Percentiles rank a stretch among this genome's conserved stretches.
Evolutionary conservation across 345 rosid genomes (phyloP).

Genomic region (Rhizophora apiculata): DNA sequence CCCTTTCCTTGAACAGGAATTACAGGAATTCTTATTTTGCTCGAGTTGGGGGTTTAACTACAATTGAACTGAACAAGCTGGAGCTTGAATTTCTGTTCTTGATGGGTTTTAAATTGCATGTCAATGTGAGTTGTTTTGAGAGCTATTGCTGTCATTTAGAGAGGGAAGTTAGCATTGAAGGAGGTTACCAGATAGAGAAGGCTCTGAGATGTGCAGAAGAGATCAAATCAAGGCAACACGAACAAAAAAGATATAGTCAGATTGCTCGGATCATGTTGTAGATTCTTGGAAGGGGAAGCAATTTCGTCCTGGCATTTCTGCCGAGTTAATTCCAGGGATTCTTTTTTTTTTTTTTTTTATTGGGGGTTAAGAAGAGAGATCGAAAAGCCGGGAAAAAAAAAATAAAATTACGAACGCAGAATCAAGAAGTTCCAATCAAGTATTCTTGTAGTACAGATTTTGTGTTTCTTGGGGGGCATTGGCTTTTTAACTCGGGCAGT

Average conservation of each 20-base stretch:
- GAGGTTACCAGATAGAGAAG: slow-evolving; percentile 83
- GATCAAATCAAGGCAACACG: slow-evolving; percentile 61
- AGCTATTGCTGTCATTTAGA: slow-evolving; percentile 85
- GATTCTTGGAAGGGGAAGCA: background rate
- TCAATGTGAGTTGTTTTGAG: slow-evolving; percentile 83
- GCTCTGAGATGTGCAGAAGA: slow-evolving; percentile 82
- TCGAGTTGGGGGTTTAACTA: slow-evolving; percentile 72
- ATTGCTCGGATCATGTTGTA: slow-evolving; percentile 60
- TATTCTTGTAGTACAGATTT: slow-evolving; percentile 20
- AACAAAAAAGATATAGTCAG: slow-evolving; percentile 44
- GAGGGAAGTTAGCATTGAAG: slow-evolving; percentile 83
- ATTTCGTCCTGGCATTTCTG: background rate
- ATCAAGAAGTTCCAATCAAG: too few relatives aligned
- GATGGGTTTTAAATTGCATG: slow-evolving; percentile 88
- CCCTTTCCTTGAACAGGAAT: slow-evolving; percentile 45
- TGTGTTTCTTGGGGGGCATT: slow-evolving; percentile 7
- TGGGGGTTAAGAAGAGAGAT: too few relatives aligned
- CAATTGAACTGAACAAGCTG: slow-evolving; percentile 60
- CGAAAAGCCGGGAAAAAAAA: too few relatives aligned
- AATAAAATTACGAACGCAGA: too few relatives aligned
- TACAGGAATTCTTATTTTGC: slow-evolving; percentile 80
- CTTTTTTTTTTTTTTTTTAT: too few relatives aligned
- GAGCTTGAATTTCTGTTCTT: slow-evolving; percentile 78
- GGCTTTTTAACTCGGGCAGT: slow-evolving; percentile 4
- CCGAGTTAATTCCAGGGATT: background rate